phyloP scores from a whole-genome alignment of 768 basidiomycete species.

The Trametes meyenii region DNA sequence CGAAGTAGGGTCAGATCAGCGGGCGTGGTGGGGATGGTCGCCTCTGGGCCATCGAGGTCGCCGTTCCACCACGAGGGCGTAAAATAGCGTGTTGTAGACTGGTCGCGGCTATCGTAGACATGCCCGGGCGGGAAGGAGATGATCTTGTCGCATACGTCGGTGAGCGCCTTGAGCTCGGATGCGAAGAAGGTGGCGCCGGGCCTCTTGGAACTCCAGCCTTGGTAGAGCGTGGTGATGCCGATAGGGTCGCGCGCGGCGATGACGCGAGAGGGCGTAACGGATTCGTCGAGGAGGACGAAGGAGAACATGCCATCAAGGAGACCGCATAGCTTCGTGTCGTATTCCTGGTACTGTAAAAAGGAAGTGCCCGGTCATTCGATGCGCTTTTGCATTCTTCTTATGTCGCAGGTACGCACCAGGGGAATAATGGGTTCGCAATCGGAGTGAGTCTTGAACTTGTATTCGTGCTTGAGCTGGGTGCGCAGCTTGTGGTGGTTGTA shows the following conservation, averaged over 20 bases:
- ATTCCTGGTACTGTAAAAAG: constrained; percentile 71
- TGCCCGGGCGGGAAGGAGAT: constrained; percentile 98
- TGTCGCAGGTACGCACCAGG: constrained; percentile 51
- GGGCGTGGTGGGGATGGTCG: constrained; percentile 56
- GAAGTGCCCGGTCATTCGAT: neutral
- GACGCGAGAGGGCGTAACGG: constrained; percentile 83
- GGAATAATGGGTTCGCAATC: constrained; percentile 98
- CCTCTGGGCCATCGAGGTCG: constrained; percentile 66
- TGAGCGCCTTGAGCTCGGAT: constrained; percentile 91
- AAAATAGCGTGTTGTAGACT: constrained; percentile 82
- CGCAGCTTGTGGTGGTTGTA: constrained; percentile 93
- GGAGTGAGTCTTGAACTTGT: constrained; percentile 94
- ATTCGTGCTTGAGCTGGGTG: constrained; percentile 58
- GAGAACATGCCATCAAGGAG: constrained; percentile 99
- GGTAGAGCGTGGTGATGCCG: constrained; percentile 98
- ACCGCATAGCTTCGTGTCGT: constrained; percentile 74
- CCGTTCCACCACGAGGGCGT: constrained; percentile 87
- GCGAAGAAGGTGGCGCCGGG: constrained; percentile 91
- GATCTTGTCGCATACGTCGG: constrained; percentile 92
- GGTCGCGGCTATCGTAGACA: constrained; percentile 85
- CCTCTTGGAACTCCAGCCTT: constrained; percentile 85
- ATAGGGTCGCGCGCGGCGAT: constrained; percentile 97
- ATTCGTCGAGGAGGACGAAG: constrained; percentile 94
- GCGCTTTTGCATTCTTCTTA: neutral
- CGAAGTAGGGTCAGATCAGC: constrained; percentile 73